Conservation (phyloP, 2,329 filamentous ascomycete genomes). For the Epicoccum nigrum region DNA sequence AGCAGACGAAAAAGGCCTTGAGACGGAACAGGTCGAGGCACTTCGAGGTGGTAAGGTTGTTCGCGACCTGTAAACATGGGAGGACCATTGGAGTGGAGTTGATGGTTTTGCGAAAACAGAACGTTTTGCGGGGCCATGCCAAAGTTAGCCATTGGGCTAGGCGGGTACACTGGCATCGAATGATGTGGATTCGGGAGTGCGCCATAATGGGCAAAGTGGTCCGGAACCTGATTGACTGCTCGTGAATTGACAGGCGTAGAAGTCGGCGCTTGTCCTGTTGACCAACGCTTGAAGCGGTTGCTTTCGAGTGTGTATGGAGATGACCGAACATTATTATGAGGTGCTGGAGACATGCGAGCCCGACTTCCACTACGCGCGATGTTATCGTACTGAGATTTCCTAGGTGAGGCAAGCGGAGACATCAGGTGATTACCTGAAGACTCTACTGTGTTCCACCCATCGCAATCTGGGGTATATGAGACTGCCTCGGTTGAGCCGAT, state of each 20-base stretch:
- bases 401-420: constrained; percentile 75
- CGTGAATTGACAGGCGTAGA: constrained; percentile 65
- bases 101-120: constrained; percentile 52
- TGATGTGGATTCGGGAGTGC: constrained; percentile 59
- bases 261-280: constrained; percentile 66
- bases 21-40: constrained; percentile 65
- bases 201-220: constrained; percentile 65
- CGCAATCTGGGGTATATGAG: constrained; percentile 65
- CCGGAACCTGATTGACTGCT: constrained; percentile 63
- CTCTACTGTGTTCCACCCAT: constrained; percentile 69
- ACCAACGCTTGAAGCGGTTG: constrained; percentile 75
- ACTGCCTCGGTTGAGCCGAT: constrained; percentile 72
- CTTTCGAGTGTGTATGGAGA: constrained; percentile 74
- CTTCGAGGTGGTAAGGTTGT: constrained; percentile 60
- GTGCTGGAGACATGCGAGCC: constrained; percentile 73
- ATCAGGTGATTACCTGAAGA: constrained; percentile 69
- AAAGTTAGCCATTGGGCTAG: constrained; percentile 39
- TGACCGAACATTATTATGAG: constrained; percentile 69
- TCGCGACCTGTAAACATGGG: constrained; percentile 57
- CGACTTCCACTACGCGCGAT: constrained; percentile 63
- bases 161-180: constrained; percentile 47
- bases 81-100: constrained; percentile 59
- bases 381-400: constrained; percentile 62
- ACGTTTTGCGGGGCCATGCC: constrained; percentile 44
- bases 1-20: constrained; percentile 76